Evolutionary conservation across 179 eudicot genomes (phyloP).

Genomic region (Spergularia azorica): DNA sequence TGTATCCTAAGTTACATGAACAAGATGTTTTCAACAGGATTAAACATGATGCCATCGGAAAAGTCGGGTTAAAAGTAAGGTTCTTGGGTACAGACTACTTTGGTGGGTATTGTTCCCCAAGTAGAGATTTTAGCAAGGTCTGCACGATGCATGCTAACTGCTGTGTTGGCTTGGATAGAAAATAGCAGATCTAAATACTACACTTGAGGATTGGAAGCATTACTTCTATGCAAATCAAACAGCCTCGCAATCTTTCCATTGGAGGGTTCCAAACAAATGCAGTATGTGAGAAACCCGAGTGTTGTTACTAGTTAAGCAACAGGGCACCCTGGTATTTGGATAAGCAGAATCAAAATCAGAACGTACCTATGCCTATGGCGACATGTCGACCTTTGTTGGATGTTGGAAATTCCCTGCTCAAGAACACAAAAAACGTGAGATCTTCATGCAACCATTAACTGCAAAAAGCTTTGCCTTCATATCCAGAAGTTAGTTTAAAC

Average conservation of each 20-base stretch:
- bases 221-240: slow-evolving; percentile 15
- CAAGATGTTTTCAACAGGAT: slow-evolving; percentile 51
- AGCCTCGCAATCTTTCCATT: slow-evolving; percentile 13
- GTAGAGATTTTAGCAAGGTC: slow-evolving; percentile 40
- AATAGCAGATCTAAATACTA: slow-evolving; percentile 38
- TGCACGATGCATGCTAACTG: slow-evolving; percentile 63
- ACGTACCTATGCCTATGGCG: no score
- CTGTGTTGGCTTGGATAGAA: slow-evolving; percentile 42
- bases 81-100: slow-evolving; percentile 46
- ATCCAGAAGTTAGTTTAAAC: no score
- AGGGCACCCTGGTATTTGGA: no score
- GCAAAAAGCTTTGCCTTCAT: no score
- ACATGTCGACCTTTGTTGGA: no score
- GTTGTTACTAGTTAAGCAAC: no score
- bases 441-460: no score
- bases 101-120: slow-evolving; percentile 52
- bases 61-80: slow-evolving; percentile 36
- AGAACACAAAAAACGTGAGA: no score
- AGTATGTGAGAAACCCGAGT: neutral
- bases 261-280: slow-evolving; percentile 41
- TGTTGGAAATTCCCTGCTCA: no score
- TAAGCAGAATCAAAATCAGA: no score
- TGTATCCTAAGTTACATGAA: slow-evolving; percentile 44
- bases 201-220: slow-evolving; percentile 47
- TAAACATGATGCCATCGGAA: slow-evolving; percentile 23